phyloP scores from a whole-genome alignment of 1,139 yeast species.

The Yamadazyma pseudoaaseri region DNA sequence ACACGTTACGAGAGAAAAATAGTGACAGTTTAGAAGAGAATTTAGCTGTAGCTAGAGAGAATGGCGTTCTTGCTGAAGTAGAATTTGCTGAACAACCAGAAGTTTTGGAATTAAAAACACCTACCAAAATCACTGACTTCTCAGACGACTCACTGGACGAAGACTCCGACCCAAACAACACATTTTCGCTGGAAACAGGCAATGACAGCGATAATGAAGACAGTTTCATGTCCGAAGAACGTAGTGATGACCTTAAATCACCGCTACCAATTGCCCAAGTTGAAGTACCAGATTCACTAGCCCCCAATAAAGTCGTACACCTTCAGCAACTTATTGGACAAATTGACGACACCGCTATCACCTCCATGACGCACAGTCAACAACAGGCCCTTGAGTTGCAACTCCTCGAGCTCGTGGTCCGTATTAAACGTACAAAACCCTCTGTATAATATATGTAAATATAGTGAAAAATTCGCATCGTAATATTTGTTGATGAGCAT shows the following conservation, averaged over 20 bases:
- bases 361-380: conserved; percentile 17
- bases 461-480: conserved; percentile 1
- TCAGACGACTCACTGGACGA: conserved; percentile 1
- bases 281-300: conserved; percentile 4
- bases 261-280: neutral
- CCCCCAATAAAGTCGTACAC: neutral
- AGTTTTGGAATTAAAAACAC: too few species aligned
- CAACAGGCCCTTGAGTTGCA: conserved; percentile 30
- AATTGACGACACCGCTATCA: conserved; percentile 18
- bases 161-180: conserved; percentile 9
- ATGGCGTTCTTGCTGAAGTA: too few species aligned
- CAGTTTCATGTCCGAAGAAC: conserved; percentile 9
- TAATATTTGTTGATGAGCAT: neutral
- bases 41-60: too few species aligned
- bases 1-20: conserved; percentile 5
- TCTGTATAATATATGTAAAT: conserved; percentile 2
- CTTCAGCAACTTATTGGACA: conserved; percentile 1
- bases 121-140: neutral
- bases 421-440: neutral
- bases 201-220: conserved; percentile 11
- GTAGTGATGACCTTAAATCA: neutral
- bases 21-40: conserved; percentile 3
- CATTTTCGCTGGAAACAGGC: conserved; percentile 15
- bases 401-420: conserved; percentile 16
- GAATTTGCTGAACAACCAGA: too few species aligned